These are phyloP conservation scores for Phascolomyces articulosus DNA, from an alignment of 371 early-diverging fungal species.

Conservation along the genomic window DNA sequence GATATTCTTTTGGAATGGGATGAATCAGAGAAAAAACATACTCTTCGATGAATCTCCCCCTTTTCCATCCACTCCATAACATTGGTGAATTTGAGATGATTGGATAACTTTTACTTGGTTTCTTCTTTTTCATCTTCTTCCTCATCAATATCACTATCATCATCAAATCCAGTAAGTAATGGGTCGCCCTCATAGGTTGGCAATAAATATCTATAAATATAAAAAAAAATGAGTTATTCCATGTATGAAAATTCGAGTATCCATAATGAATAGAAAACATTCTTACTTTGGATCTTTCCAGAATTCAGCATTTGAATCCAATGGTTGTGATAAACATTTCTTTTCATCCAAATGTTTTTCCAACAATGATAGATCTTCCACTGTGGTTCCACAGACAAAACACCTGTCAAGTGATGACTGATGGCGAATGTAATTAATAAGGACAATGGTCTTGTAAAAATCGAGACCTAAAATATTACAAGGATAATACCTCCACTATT, in stretches of 20 bases:
- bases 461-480: slow-evolving; percentile 56
- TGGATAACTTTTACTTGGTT: neutral
- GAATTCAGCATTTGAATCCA: slow-evolving; percentile 54
- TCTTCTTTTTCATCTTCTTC: neutral
- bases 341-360: slow-evolving; percentile 57
- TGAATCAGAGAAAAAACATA: too few relatives aligned
- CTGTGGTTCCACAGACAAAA: slow-evolving; percentile 65
- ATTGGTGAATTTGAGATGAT: too few relatives aligned
- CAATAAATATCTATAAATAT: slow-evolving; percentile 54
- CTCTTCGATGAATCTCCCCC: too few relatives aligned
- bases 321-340: slow-evolving; percentile 51
- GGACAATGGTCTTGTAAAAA: slow-evolving; percentile 81
- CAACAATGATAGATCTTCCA: slow-evolving; percentile 54
- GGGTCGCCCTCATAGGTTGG: slow-evolving; percentile 91
- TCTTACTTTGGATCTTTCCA: slow-evolving; percentile 82
- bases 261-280: too few relatives aligned
- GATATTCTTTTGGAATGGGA: too few relatives aligned
- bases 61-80: too few relatives aligned
- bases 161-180: slow-evolving; percentile 79
- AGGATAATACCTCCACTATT: neutral
- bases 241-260: too few relatives aligned
- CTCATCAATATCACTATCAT: slow-evolving; percentile 38
- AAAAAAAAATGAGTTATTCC: too few relatives aligned
- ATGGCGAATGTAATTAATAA: slow-evolving; percentile 90
- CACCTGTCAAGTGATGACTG: slow-evolving; percentile 70